Evolutionary conservation across 2,329 filamentous ascomycete species (phyloP), one percentile per base, ranked within the genome.

Genomic region (Fusarium sp.): DNA sequence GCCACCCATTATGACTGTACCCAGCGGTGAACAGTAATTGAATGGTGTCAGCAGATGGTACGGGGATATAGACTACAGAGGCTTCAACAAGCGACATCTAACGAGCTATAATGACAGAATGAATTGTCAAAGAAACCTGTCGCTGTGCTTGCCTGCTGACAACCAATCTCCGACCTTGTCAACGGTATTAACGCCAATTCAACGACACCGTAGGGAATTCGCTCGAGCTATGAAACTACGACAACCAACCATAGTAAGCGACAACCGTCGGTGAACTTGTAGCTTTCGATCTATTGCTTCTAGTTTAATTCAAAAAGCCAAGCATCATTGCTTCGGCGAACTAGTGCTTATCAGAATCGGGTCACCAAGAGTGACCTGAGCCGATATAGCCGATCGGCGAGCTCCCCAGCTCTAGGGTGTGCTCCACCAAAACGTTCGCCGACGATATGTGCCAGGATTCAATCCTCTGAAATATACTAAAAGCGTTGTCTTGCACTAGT

Each of bases 1-100:
- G 24, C 64, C 68, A 9, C 67, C 68, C 2, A 44, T 63, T 5
- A 54, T 58, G 46, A 65, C 49, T 17, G 51, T 58, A 6, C 62
- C 62, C 1, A 28, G 61, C 14, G 31, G 40, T 22, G 62, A 65
- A 38, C 53, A 40, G 24, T 22, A 3, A 6, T 15, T 18, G 17
- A 18, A 18, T 18, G 4, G 38, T 8, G 28, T 7, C 18, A n/a
- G 22, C 58, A 10, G 22, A 17, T 13, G 15, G 15, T 18, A 33
- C 13, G 28, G 36, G 5, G 15, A 7, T n/a, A 9, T 36, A 36
- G 28, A 31, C 9, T 31, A 31, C 10, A 11, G 28, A 31, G 13
- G 10, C 28, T 31, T 31, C 10, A 31, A 8, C 43, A n/a, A 5
- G 13, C 51, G 28, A 7, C n/a, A 22, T 45, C 28, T 63, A 31